phyloP scores from a whole-genome alignment of 2,329 filamentous ascomycete genomes.

The Zymoseptoria ardabiliae region DNA sequence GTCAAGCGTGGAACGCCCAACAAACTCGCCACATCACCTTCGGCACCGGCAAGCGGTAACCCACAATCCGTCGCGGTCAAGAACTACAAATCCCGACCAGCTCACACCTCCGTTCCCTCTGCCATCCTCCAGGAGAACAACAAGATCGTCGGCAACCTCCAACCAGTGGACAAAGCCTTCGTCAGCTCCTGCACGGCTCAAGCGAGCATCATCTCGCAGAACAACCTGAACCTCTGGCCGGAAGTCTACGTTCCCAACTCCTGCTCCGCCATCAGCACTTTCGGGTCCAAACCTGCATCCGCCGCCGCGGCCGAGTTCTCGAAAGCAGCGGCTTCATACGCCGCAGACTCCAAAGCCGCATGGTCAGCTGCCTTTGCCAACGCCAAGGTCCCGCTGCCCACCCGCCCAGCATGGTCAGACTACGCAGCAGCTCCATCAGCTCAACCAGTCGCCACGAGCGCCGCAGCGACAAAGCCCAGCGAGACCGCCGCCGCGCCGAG shows the following conservation, averaged over 20 bases:
- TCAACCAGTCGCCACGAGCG: neutral
- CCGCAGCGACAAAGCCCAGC: neutral
- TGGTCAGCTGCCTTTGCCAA: slow-evolving; percentile 12
- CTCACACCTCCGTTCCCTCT: slow-evolving; percentile 27
- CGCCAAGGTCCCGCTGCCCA: slow-evolving; percentile 11
- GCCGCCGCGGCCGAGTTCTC: slow-evolving; percentile 6
- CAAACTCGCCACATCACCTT: slow-evolving; percentile 9
- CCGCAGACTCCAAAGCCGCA: slow-evolving; percentile 7
- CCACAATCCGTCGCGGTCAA: slow-evolving; percentile 34
- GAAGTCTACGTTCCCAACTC: slow-evolving; percentile 19
- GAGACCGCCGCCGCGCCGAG: slow-evolving; percentile 1
- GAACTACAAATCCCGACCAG: slow-evolving; percentile 35
- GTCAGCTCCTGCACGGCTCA: slow-evolving; percentile 17
- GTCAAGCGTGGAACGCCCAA: slow-evolving; percentile 29
- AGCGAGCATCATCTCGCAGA: slow-evolving; percentile 12
- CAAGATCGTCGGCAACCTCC: slow-evolving; percentile 12
- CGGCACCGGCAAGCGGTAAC: slow-evolving; percentile 21
- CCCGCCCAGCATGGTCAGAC: slow-evolving; percentile 7
- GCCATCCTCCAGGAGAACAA: slow-evolving; percentile 17
- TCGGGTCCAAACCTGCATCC: slow-evolving; percentile 15
- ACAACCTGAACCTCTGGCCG: slow-evolving; percentile 14
- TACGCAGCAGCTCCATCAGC: neutral
- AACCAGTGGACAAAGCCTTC: slow-evolving; percentile 13
- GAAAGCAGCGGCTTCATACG: slow-evolving; percentile 12
- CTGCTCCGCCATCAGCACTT: slow-evolving; percentile 15